A percentile compares a stretch with the other conserved stretches of the same genome.
These are phyloP conservation scores for Kazachstania taianensis DNA, from an alignment of 805 yeast species.

Conservation along the genomic window DNA sequence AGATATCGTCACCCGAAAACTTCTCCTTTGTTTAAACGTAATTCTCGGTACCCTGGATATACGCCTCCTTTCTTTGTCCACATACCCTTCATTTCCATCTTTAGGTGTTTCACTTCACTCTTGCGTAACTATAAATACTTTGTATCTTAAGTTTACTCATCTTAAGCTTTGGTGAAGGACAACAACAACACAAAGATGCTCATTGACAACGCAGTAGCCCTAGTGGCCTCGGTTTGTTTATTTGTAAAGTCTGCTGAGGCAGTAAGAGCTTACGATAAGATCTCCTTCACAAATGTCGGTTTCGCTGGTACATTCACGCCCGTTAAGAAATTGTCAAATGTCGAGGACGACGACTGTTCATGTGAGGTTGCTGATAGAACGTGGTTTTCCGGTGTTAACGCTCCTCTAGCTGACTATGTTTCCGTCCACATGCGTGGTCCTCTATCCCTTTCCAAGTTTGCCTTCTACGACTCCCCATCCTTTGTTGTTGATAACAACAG, in stretches of 20 bases:
- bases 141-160: no score
- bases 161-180: no score
- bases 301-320: slow-evolving; percentile 25
- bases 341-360: slow-evolving; percentile 16
- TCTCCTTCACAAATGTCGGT: slow-evolving; percentile 25
- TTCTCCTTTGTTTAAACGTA: no score
- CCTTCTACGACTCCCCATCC: slow-evolving; percentile 41
- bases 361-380: slow-evolving; percentile 22
- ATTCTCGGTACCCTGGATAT: no score
- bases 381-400: slow-evolving; percentile 42
- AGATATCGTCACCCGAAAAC: no score
- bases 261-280: slow-evolving; percentile 14
- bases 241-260: slow-evolving; percentile 2
- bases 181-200: not conserved
- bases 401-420: slow-evolving; percentile 56
- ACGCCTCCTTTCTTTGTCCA: no score
- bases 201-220: slow-evolving; percentile 1
- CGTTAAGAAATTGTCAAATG: slow-evolving; percentile 21
- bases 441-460: slow-evolving; percentile 47
- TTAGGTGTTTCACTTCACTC: no score
- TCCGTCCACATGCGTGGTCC: slow-evolving; percentile 80
- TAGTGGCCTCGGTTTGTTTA: not conserved
- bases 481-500: slow-evolving; percentile 25
- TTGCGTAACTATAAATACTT: no score
- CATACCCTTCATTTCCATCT: no score